Evolutionary conservation across 768 basidiomycete species (phyloP).

Genomic region (Tricholoma sp.): DNA sequence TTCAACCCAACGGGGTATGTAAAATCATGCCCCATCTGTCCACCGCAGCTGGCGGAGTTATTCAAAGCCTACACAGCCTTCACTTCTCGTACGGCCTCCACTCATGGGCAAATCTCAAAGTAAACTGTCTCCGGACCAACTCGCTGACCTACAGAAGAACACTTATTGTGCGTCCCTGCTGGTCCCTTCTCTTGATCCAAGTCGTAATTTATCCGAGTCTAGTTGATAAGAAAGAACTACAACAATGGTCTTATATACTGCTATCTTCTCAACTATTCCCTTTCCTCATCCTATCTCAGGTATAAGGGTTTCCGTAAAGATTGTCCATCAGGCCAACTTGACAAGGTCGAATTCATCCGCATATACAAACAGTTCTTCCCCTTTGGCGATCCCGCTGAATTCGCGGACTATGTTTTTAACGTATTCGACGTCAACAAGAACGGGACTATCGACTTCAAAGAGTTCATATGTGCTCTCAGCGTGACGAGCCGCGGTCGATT

Average conservation of each 20-base stretch:
- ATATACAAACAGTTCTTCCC: constrained; percentile 99
- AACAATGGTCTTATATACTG: constrained; percentile 67
- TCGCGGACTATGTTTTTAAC: constrained; percentile 98
- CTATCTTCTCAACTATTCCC: constrained; percentile 1
- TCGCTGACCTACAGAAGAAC: constrained; percentile 93
- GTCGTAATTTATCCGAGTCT: constrained; percentile 4
- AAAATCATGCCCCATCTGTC: constrained; percentile 1
- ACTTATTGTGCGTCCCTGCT: constrained; percentile 75
- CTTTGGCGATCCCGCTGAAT: constrained; percentile 94
- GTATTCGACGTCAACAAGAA: constrained; percentile 95
- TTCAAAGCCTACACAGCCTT: constrained; percentile 14
- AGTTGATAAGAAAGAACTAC: constrained; percentile 97
- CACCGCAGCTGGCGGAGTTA: constrained; percentile 15
- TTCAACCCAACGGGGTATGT: constrained; percentile 17
- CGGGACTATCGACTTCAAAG: constrained; percentile 98
- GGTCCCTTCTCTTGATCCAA: constrained; percentile 1
- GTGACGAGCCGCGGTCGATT: constrained; percentile 89
- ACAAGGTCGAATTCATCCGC: constrained; percentile 91
- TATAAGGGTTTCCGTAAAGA: constrained; percentile 99
- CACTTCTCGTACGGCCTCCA: neutral
- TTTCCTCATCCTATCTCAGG: constrained; percentile 41
- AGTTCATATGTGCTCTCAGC: constrained; percentile 97
- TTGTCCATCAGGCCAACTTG: constrained; percentile 94
- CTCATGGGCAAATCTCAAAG: constrained; percentile 95
- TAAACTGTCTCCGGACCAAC: constrained; percentile 91